Percentiles rank a stretch among this genome's conserved stretches.
phyloP scores from a whole-genome alignment of 2,329 filamentous ascomycete species.

The Verticillium tricorpus region DNA sequence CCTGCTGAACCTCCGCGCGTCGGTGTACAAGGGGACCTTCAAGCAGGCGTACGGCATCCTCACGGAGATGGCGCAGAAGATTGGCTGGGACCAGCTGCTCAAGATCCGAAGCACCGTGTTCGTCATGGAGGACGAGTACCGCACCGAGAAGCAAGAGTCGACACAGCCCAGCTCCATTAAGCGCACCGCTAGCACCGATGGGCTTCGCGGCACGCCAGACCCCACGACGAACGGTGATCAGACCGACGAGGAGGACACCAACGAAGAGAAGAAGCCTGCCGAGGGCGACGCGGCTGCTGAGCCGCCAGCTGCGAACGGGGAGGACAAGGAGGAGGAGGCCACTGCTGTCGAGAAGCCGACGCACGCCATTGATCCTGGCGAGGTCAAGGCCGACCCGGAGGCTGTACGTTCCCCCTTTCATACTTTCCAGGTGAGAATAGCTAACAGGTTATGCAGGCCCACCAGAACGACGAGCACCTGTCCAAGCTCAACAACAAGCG shows the following conservation, averaged over 20 bases:
- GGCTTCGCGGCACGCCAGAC: conserved; percentile 66
- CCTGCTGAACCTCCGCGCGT: conserved; percentile 78
- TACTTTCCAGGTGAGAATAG: conserved; percentile 12
- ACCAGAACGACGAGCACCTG: conserved; percentile 66
- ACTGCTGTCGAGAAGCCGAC: conserved; percentile 68
- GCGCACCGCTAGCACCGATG: conserved; percentile 75
- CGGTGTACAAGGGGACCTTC: conserved; percentile 91
- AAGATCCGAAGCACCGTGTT: conserved; percentile 96
- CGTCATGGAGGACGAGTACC: conserved; percentile 99
- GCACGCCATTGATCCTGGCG: conserved; percentile 71
- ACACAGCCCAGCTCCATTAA: conserved; percentile 43
- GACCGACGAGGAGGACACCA: conserved; percentile 27
- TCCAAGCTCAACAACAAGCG: conserved; percentile 96
- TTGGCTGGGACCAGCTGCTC: conserved; percentile 94
- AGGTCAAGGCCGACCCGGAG: conserved; percentile 70
- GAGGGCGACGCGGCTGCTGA: conserved; percentile 20
- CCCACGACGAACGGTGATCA: conserved; percentile 46
- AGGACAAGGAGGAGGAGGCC: conserved; percentile 33
- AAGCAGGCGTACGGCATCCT: conserved; percentile 90
- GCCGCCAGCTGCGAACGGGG: conserved; percentile 19
- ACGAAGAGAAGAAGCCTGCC: conserved; percentile 27
- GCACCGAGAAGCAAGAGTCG: conserved; percentile 73
- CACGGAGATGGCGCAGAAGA: conserved; percentile 93
- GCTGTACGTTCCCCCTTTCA: conserved; percentile 43
- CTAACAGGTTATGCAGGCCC: conserved; percentile 36